Evolutionary conservation across 2,329 filamentous ascomycete species (phyloP), one percentile per base, ranked within the genome.

Genomic region (Trichoderma oligosporum): DNA sequence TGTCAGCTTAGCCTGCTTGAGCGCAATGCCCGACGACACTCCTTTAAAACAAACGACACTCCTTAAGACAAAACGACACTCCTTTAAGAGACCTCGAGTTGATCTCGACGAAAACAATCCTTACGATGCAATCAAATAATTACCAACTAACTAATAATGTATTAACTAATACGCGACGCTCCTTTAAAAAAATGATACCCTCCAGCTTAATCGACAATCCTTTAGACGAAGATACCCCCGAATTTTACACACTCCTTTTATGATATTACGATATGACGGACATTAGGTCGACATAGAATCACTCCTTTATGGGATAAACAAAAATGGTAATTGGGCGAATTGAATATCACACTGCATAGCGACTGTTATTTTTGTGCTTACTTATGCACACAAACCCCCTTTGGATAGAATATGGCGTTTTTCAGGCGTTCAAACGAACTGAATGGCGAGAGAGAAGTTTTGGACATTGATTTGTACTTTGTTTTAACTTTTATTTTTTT

Each of bases 301-400:
- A 71, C 72, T 78, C 76, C 74, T 76, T 78, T 55, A n/a, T 25
- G 41, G 41, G 33, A 44, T 46, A 55, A 18, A 54, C 41, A 54
- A 55, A 53, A 55, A 72, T 68, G 71, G 68, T 72, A 61, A 67
- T 61, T 70, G 60, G 61, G 62, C 61, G 60, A 62, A 74, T 70
- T 70, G 74, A 75, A 62, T 58, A 63, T 66, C 60, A 73, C 74
- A 77, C 71, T 80, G 78, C 78, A 82, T 81, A 80, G 78, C 79
- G 78, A 76, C 76, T 78, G 74, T 76, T 75, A 56, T 74, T 68
- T 61, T 18, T 35, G 42, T 57, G 58, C 53, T 57, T 27, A n/a
- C n/a, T 52, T 27, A 53, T n/a, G 57, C 57, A 59, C 41, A 48
- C 39, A 38, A 9, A 36, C 46, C 9, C 52, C 16, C 27, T 56